Conservation (phyloP, 495 filamentous ascomycete genomes). For the Xylaria scruposa region DNA sequence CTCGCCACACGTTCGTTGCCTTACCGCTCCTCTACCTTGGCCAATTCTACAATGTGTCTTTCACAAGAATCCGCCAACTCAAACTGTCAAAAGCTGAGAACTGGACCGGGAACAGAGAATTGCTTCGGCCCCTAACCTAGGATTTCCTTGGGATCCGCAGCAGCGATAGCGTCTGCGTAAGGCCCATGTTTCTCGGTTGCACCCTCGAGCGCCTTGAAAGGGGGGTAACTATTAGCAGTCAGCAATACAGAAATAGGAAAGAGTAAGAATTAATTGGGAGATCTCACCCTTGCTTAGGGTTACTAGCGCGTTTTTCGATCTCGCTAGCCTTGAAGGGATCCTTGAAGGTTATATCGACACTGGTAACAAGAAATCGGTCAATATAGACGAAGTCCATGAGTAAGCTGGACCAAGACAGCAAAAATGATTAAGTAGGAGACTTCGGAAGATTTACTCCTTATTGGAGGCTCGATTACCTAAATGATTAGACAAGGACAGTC, state of each 20-base stretch:
- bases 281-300: neutral
- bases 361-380: neutral
- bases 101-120: neutral
- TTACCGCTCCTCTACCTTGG: neutral
- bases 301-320: neutral
- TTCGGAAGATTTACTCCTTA: neutral
- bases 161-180: constrained; percentile 13
- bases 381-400: neutral
- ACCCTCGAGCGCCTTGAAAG: neutral
- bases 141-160: constrained; percentile 7
- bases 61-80: neutral
- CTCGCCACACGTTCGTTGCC: neutral
- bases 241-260: neutral
- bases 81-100: neutral
- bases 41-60: neutral
- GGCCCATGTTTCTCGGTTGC: neutral
- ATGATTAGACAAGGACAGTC: neutral
- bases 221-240: neutral
- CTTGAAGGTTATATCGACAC: neutral
- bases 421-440: neutral
- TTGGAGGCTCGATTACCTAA: neutral
- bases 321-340: neutral
- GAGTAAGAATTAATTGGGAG: neutral
- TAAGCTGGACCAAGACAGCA: neutral
- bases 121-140: neutral